Percentiles rank a stretch among this genome's conserved stretches.
Conservation (phyloP, 257 asterid species). For the Vinca minor region DNA sequence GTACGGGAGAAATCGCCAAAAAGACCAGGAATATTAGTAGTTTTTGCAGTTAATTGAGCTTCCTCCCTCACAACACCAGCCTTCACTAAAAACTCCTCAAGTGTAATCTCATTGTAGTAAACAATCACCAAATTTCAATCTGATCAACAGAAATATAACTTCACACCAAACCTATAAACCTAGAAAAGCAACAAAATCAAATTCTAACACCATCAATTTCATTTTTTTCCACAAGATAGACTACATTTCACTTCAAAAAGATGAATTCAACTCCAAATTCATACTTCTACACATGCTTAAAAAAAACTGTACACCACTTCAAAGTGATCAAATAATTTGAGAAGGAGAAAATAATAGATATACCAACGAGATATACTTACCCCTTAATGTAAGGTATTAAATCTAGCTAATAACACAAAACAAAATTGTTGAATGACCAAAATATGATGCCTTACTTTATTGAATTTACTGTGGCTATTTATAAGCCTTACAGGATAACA, state of each 20-base stretch:
- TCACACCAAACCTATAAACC: conserved; percentile 4
- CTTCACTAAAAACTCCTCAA: conserved; percentile 73
- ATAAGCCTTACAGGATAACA: too few relatives aligned
- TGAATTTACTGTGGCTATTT: too few relatives aligned
- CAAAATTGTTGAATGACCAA: too few relatives aligned
- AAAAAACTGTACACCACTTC: too few relatives aligned
- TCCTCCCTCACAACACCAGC: conserved; percentile 91
- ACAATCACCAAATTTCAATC: conserved; percentile 22
- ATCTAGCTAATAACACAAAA: too few relatives aligned
- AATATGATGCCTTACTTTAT: too few relatives aligned
- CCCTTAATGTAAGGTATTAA: too few relatives aligned
- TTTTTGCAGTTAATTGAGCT: conserved; percentile 36
- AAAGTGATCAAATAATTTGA: too few relatives aligned
- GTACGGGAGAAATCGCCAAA: conserved; percentile 36
- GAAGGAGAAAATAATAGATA: too few relatives aligned
- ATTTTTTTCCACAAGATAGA: background rate
- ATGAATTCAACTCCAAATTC: background rate
- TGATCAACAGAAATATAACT: conserved; percentile 13
- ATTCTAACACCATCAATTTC: background rate
- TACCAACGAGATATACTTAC: too few relatives aligned
- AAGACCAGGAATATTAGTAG: conserved; percentile 28
- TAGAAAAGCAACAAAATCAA: background rate
- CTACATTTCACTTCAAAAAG: background rate
- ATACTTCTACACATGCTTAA: too few relatives aligned
- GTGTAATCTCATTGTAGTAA: conserved; percentile 39